phyloP scores from a whole-genome alignment of 2,329 filamentous ascomycete species.

The Diaporthe nobilis region DNA sequence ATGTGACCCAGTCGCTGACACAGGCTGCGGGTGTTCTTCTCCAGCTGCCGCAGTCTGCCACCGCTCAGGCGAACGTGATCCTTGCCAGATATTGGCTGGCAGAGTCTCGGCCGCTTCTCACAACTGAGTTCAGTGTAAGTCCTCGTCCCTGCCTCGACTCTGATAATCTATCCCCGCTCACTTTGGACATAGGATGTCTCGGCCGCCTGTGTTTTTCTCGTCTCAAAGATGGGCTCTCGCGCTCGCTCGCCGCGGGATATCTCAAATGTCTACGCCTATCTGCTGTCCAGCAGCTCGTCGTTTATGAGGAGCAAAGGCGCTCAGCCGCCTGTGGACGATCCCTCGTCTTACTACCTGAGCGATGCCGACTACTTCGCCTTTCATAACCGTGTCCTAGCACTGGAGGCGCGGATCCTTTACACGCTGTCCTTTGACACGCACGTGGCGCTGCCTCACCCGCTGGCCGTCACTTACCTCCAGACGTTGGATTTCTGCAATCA shows the following conservation, averaged over 20 bases:
- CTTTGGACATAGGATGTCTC: constrained; percentile 77
- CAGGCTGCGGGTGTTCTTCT: constrained; percentile 87
- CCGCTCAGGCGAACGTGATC: constrained; percentile 87
- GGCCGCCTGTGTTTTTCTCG: constrained; percentile 84
- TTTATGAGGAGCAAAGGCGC: constrained; percentile 59
- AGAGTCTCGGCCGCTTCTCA: constrained; percentile 62
- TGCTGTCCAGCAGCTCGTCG: constrained; percentile 74
- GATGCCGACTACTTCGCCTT: constrained; percentile 79
- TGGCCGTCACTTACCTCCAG: constrained; percentile 94
- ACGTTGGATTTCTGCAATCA: constrained; percentile 76
- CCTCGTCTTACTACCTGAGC: constrained; percentile 76
- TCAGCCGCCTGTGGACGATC: constrained; percentile 54
- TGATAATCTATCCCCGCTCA: background rate
- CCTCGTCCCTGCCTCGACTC: background rate
- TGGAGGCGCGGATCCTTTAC: constrained; percentile 83
- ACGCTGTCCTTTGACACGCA: constrained; percentile 86
- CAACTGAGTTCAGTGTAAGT: constrained; percentile 69
- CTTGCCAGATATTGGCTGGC: constrained; percentile 85
- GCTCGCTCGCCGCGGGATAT: constrained; percentile 85
- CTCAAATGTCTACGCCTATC: constrained; percentile 87
- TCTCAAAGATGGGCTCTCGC: constrained; percentile 84
- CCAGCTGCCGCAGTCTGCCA: constrained; percentile 85
- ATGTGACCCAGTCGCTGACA: constrained; percentile 79
- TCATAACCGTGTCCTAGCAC: constrained; percentile 75
- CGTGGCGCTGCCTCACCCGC: constrained; percentile 86